These are phyloP conservation scores for Marasmius fiardii DNA, from an alignment of 1,284 basidiomycete species.

Conservation along the genomic window DNA sequence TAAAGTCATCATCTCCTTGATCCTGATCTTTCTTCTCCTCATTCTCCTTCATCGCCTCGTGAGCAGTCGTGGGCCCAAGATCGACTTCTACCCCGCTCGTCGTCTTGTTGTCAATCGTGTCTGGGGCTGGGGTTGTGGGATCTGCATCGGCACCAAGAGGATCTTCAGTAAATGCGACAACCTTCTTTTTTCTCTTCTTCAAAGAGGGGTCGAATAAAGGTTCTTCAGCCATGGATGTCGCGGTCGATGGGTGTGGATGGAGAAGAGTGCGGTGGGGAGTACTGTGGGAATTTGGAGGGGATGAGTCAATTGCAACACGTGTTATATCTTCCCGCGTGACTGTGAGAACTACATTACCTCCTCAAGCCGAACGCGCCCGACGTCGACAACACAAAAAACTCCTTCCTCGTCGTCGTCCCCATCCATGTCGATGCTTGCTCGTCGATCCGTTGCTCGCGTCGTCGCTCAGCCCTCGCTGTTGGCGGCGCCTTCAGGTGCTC, in stretches of 20 bases:
- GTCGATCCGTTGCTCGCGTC: conserved; percentile 20
- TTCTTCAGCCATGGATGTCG: conserved; percentile 68
- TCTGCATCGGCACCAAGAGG: conserved; percentile 80
- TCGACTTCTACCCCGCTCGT: conserved; percentile 67
- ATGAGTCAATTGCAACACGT: too few relatives aligned
- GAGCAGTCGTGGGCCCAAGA: conserved; percentile 69
- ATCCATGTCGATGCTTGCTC: conserved; percentile 10
- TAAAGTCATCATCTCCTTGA: conserved; percentile 72
- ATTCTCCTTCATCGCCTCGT: conserved; percentile 65
- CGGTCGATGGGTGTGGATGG: too few relatives aligned
- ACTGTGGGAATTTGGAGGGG: too few relatives aligned
- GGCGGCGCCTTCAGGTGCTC: conserved; percentile 62
- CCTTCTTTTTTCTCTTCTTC: conserved; percentile 86
- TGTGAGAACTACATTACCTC: conserved; percentile 27
- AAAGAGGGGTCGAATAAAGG: conserved; percentile 80
- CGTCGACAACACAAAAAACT: conserved; percentile 20
- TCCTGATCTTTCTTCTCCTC: conserved; percentile 41
- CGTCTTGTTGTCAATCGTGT: conserved; percentile 63
- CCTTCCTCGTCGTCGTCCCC: not conserved
- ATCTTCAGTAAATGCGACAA: conserved; percentile 79
- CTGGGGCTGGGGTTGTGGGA: conserved; percentile 71
- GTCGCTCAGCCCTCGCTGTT: conserved; percentile 60
- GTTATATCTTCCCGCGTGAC: too few relatives aligned
- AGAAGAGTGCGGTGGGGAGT: too few relatives aligned
- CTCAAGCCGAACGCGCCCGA: conserved; percentile 42